These are phyloP conservation scores for Aspergillus glaucus DNA, from an alignment of 2,329 filamentous ascomycete genomes.

Conservation along the genomic window DNA sequence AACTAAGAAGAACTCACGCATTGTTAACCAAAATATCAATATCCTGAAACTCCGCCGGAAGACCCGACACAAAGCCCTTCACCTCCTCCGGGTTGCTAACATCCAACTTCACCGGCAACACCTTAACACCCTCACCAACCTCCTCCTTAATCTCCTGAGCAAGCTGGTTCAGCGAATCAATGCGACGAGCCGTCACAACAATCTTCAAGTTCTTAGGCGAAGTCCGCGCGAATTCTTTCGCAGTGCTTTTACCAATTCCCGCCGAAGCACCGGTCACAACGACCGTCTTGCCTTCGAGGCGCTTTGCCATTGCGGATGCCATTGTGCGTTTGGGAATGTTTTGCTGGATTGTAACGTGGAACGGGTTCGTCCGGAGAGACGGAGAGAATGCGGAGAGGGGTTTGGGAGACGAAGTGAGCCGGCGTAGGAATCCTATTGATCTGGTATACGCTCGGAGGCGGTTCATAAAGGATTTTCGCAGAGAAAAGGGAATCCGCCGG, in stretches of 20 bases:
- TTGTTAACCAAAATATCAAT: slow-evolving; percentile 94
- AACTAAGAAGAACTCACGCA: slow-evolving; percentile 68
- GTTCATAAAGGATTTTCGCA: slow-evolving; percentile 20
- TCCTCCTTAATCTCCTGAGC: slow-evolving; percentile 70
- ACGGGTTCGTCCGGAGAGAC: slow-evolving; percentile 7
- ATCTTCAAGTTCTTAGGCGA: slow-evolving; percentile 73
- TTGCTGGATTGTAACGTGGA: slow-evolving; percentile 14
- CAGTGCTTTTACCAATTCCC: slow-evolving; percentile 70
- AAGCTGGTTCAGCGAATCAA: slow-evolving; percentile 70
- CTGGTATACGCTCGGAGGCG: slow-evolving; percentile 13
- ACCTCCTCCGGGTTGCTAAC: slow-evolving; percentile 75
- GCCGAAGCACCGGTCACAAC: slow-evolving; percentile 88
- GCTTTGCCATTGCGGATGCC: slow-evolving; percentile 66
- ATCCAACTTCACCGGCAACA: slow-evolving; percentile 77
- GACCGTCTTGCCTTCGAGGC: slow-evolving; percentile 88
- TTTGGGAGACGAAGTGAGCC: slow-evolving; percentile 8
- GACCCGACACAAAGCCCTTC: slow-evolving; percentile 59
- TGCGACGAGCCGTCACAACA: slow-evolving; percentile 78
- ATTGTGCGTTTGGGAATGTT: slow-evolving; percentile 43
- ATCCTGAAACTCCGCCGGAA: slow-evolving; percentile 76
- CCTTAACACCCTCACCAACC: slow-evolving; percentile 71
- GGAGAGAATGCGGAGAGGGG: slow-evolving; percentile 14
- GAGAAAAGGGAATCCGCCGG: background rate
- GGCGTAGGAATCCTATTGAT: slow-evolving; percentile 20
- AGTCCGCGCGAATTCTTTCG: slow-evolving; percentile 89